Evolutionary conservation across 306 rosid genomes (phyloP).

Genomic region (Rosa multiflora): DNA sequence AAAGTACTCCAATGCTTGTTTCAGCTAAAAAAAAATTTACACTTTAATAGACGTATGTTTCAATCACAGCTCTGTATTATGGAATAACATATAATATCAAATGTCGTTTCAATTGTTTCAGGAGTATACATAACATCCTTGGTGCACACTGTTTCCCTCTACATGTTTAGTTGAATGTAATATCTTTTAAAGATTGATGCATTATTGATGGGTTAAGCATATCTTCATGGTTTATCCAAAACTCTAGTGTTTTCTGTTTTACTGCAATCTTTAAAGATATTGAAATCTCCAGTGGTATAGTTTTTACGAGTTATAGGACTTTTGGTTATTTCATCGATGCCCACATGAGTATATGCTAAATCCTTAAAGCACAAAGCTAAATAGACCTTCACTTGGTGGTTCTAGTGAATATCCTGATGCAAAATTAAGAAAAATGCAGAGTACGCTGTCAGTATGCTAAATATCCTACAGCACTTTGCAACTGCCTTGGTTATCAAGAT

Average conservation of each 20-base stretch:
- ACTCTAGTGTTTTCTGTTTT: background rate
- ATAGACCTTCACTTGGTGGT: background rate
- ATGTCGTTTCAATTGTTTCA: background rate
- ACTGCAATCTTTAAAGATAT: background rate
- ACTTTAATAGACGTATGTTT: background rate
- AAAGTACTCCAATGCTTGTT: background rate
- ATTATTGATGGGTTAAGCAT: background rate
- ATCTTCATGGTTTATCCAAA: background rate
- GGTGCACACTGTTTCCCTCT: background rate
- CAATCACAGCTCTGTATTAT: background rate
- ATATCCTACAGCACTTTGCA: background rate
- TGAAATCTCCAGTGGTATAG: background rate
- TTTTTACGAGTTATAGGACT: background rate
- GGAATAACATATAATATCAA: no score
- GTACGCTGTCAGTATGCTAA: background rate
- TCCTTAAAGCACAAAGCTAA: background rate
- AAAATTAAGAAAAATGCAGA: background rate
- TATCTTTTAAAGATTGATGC: background rate
- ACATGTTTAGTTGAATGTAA: background rate
- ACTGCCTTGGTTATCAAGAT: slow-evolving; percentile 15
- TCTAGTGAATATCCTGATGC: background rate
- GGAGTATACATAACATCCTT: background rate
- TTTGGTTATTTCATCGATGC: background rate
- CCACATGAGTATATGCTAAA: background rate
- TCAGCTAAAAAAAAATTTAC: background rate